phyloP scores from a whole-genome alignment of 1,284 basidiomycete genomes.

The Marasmius tenuissimus region DNA sequence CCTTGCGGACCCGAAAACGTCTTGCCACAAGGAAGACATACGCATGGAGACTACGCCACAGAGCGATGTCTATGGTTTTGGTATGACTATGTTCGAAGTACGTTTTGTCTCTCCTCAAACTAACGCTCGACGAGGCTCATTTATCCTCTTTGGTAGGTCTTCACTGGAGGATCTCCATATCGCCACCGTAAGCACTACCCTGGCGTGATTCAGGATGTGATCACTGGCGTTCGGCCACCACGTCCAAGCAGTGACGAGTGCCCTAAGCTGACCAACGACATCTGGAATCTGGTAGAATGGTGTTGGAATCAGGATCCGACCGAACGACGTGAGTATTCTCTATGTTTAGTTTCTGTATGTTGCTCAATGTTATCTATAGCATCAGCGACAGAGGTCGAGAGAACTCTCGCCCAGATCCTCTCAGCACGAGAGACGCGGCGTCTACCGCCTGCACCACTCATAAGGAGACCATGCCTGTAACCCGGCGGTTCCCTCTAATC shows the following conservation, averaged over 20 bases:
- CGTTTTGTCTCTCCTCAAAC: not conserved
- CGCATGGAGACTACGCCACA: slow-evolving; percentile 11
- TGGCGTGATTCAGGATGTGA: slow-evolving; percentile 15
- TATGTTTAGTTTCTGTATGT: too few relatives aligned
- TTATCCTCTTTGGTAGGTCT: slow-evolving; percentile 11
- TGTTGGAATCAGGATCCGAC: slow-evolving; percentile 21
- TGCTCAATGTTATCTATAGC: not conserved
- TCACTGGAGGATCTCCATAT: slow-evolving; percentile 17
- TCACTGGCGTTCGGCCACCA: slow-evolving; percentile 14
- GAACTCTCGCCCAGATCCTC: not conserved
- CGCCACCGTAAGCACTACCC: slow-evolving; percentile 12
- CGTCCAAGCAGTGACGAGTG: slow-evolving; percentile 12
- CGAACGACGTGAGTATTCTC: slow-evolving; percentile 12
- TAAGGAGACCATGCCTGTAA: too few relatives aligned
- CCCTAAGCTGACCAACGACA: slow-evolving; percentile 14
- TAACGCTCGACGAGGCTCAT: not conserved
- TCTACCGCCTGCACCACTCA: too few relatives aligned
- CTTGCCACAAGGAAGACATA: not conserved
- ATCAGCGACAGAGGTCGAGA: not conserved
- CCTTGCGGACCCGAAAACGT: slow-evolving; percentile 6
- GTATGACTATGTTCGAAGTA: slow-evolving; percentile 30
- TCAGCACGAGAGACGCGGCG: too few relatives aligned
- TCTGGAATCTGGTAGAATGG: slow-evolving; percentile 20
- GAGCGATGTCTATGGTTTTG: slow-evolving; percentile 30
- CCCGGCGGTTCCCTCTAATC: too few relatives aligned